Conservation (phyloP, 441 rosid species). For the Capsella rubella region DNA sequence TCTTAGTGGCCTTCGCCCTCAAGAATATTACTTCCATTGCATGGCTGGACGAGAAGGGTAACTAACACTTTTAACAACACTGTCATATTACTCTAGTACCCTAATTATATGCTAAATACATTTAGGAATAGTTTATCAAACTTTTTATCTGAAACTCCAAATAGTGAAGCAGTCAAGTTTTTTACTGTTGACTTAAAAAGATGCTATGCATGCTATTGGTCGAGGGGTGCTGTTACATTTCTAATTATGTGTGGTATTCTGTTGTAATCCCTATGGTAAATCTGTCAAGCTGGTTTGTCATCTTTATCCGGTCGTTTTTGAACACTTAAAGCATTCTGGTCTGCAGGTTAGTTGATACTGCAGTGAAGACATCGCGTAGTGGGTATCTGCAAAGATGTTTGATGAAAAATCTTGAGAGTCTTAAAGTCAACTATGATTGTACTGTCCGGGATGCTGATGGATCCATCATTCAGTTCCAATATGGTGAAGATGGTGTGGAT, state of each 20-base stretch:
- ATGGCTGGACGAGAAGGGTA: constrained; percentile 99
- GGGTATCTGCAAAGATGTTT: constrained; percentile 99
- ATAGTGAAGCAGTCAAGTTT: not conserved
- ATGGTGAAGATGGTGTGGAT: constrained; percentile 99
- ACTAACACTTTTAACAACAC: constrained; percentile 20
- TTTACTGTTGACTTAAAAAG: not conserved
- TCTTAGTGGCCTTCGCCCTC: constrained; percentile 99
- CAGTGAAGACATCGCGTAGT: constrained; percentile 99
- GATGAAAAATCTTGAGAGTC: constrained; percentile 95
- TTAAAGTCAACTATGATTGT: constrained; percentile 89
- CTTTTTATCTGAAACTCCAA: not conserved
- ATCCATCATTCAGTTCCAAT: constrained; percentile 87
- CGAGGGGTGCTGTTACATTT: not conserved
- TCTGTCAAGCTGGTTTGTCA: constrained; percentile 7
- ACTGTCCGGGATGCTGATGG: constrained; percentile 99
- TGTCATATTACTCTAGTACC: constrained; percentile 2
- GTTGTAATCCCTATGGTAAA: not conserved
- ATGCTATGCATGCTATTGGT: not conserved
- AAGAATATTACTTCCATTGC: constrained; percentile 99
- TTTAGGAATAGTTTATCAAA: not conserved
- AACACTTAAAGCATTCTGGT: constrained; percentile 42
- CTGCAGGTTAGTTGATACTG: constrained; percentile 95
- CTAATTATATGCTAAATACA: not conserved
- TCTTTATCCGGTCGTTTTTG: constrained; percentile 24
- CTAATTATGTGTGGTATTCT: constrained; percentile 2